Conservation (phyloP, 768 basidiomycete genomes). For the Panellus pusillus region DNA sequence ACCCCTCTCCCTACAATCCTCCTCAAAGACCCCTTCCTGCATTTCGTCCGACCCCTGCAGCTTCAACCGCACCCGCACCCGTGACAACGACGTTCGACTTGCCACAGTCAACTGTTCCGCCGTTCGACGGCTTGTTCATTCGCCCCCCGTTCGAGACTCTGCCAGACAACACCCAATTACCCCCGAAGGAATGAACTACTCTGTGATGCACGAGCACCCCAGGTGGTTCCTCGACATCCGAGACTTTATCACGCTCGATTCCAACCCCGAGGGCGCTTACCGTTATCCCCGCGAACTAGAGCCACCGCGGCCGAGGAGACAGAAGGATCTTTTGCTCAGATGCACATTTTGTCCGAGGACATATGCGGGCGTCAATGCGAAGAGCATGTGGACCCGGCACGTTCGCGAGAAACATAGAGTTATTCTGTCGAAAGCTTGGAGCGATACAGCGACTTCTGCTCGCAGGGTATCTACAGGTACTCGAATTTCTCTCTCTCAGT, state of each 20-base stretch:
- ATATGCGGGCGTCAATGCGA: constrained; percentile 59
- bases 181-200: constrained; percentile 51
- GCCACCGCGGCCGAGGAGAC: constrained; percentile 47
- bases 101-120: constrained; percentile 13
- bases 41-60: constrained; percentile 3
- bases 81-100: constrained; percentile 10
- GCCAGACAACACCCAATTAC: constrained; percentile 22
- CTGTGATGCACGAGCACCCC: constrained; percentile 47
- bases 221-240: constrained; percentile 54
- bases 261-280: constrained; percentile 37
- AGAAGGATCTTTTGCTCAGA: constrained; percentile 33
- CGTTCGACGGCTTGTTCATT: constrained; percentile 12
- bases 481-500: not conserved
- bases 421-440: constrained; percentile 50
- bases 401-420: constrained; percentile 64
- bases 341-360: constrained; percentile 59
- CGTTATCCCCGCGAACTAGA: constrained; percentile 55
- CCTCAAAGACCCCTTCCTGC: constrained; percentile 6
- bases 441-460: constrained; percentile 17
- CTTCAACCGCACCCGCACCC: not conserved
- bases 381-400: constrained; percentile 63
- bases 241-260: constrained; percentile 41
- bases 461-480: constrained; percentile 8
- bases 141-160: constrained; percentile 18
- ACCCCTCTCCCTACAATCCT: constrained; percentile 18